Evolutionary conservation across 2,329 filamentous ascomycete genomes (phyloP).

Genomic region (Macrophomina tecta): DNA sequence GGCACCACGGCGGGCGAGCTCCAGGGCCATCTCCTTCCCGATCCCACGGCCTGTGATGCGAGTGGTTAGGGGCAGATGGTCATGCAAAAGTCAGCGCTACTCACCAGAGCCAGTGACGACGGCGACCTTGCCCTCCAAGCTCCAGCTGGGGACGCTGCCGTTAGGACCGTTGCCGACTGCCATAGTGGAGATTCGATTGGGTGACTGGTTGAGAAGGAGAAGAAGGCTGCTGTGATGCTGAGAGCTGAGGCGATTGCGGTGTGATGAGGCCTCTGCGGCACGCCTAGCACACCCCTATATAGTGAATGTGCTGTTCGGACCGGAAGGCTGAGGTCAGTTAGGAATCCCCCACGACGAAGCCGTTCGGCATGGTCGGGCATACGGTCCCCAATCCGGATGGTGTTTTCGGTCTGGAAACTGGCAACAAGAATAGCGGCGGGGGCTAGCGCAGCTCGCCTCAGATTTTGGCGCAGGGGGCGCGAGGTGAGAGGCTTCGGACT

Average conservation of each 20-base stretch:
- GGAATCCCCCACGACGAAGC: conserved; percentile 1
- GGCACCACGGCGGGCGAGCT: conserved; percentile 69
- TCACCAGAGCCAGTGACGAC: conserved; percentile 60
- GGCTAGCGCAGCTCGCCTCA: conserved; percentile 17
- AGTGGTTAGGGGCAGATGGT: conserved; percentile 1
- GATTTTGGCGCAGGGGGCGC: conserved; percentile 13
- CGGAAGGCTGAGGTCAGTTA: not conserved
- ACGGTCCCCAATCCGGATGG: conserved; percentile 21
- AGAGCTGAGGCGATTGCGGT: conserved; percentile 7
- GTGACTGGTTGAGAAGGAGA: not conserved
- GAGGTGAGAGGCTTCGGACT: conserved; percentile 24
- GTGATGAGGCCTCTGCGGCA: not conserved
- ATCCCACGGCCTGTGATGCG: conserved; percentile 63
- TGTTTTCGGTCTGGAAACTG: conserved; percentile 10
- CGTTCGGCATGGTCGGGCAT: conserved; percentile 7
- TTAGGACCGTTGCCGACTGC: conserved; percentile 37
- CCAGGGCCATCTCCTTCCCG: conserved; percentile 69
- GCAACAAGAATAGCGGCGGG: conserved; percentile 17
- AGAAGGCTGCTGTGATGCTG: not conserved
- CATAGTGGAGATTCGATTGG: conserved; percentile 41
- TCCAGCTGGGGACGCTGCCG: conserved; percentile 52
- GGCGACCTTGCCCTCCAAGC: conserved; percentile 61
- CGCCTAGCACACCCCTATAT: conserved; percentile 17
- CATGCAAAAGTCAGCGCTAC: conserved; percentile 28
- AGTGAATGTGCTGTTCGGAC: conserved; percentile 1